Base-by-base conservation (phyloP, 805 yeast species). In the Torulaspora franciscae region DNA sequence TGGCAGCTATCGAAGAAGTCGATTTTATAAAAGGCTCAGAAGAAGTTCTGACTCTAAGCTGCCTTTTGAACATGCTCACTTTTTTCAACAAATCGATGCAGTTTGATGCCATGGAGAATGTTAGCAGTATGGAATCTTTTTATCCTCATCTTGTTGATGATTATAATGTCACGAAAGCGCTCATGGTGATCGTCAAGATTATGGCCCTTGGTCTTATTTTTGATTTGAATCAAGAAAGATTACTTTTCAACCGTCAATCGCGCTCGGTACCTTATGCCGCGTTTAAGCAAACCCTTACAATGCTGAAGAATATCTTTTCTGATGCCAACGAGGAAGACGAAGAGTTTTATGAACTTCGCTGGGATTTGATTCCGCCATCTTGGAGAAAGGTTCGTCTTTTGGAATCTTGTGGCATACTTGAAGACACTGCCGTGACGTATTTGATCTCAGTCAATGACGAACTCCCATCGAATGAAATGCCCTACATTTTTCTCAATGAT, bases 11-110 rank as follows among this genome's bases (percentile, higher is more conserved):
- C 14, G 71, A 68, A 32, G 69, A 67, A 25, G 56, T 70, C 11
- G 63, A 69, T 14, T 66, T 61, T 28, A 57, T 66, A 11, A 68
- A 66, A 25, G 65, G 70, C 28, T 58, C 70, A 6, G 56, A 65
- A 1, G 68, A 71, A 25, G 68, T 72, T 14, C 44, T 71, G 11
- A 59, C 57, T 2, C 46, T 64, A 32, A 69, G 72, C 29, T 66
- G 75, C n/a, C 58, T 76, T 7, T 64, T 70, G 39, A 71, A 70
- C 35, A 58, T 71, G 1, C 57, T 79, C 4, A 65, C 69, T 2
- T 66, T 78, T 7, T 69, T 75, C 51, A 70, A 72, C n/a, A 74
- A 73, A 39, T 62, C 74, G 0, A 70, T 73, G 2, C 68, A 70
- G 8, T 61, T 62, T 36, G 70, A 70, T 3, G 52, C 56, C 7